Evolutionary conservation across 441 rosid species (phyloP), one percentile per base, ranked within the genome.

Genomic region (Brassica hybrid): DNA sequence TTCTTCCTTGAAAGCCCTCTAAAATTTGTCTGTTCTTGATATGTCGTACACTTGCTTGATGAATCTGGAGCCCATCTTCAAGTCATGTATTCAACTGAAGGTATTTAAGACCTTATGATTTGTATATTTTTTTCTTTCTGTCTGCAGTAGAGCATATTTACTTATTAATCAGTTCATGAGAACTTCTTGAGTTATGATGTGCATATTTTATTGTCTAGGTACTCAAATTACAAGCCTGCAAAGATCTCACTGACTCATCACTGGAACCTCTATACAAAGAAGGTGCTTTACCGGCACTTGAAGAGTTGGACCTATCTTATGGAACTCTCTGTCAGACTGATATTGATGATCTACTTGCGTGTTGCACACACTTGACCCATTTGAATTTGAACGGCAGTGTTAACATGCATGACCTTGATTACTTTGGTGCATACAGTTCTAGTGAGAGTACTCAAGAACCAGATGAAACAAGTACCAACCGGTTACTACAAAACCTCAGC

Each of bases 171-270:
- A 27, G 6, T 27, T 27, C 32, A 27, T 67, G 19, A 23, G 38
- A 57, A 57, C 32, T 43, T 27, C 52, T 6, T 30, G 36, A 60
- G 65, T 34, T 67, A 36, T 38, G 56, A 12, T 69, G 50, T 67
- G 59, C 48, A 5, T 41, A 60, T 74, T 67, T 69, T 1, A 18
- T 76, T 74, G 60, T 71, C 73, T 65, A 96, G 98, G 97, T 96
- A 56, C 86, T 96, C 72, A 94, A 90, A 82, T 87, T 96, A 80
- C 99, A 94, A 86, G 98, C 99, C 5, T 96, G 99, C 91, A 96
- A 96, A 79, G 90, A 87, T 86, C 98, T 96, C 23, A 83, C 89
- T 3, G 89, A 96, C 85, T 81, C 88, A 3, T 89, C 99, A 67
- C 73, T 96, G 83, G 98, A 94, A 88, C 97, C 98, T 76, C 90